Conservation (phyloP, 768 basidiomycete genomes). For the Pleurotus giganteus region DNA sequence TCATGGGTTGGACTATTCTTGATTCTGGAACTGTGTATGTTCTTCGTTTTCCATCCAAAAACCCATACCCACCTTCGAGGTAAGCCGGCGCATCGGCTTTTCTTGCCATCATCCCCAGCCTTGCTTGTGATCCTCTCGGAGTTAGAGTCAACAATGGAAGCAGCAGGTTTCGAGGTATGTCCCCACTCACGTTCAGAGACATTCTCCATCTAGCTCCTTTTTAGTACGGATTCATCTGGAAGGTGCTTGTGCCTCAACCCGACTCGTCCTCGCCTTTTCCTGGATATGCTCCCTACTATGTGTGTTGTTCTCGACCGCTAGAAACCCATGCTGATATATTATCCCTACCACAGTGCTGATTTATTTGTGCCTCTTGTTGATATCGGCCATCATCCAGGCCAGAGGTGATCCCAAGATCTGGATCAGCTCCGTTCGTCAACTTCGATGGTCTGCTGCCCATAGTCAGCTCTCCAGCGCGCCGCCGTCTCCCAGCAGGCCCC, state of each 20-base stretch:
- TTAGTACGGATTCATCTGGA: constrained; percentile 4
- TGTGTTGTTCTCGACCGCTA: constrained; percentile 24
- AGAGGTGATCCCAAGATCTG: constrained; percentile 50
- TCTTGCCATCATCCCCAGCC: constrained; percentile 34
- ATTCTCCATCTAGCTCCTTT: background rate
- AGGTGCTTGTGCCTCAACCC: constrained; percentile 49
- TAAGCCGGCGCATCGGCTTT: constrained; percentile 54
- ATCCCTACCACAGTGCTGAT: constrained; percentile 42
- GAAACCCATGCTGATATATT: constrained; percentile 4
- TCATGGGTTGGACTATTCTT: constrained; percentile 59
- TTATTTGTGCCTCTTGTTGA: constrained; percentile 52
- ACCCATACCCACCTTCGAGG: background rate
- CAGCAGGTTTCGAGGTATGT: background rate
- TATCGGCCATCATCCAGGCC: constrained; percentile 40
- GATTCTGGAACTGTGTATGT: constrained; percentile 58
- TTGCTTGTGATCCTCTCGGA: constrained; percentile 29
- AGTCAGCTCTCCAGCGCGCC: constrained; percentile 16
- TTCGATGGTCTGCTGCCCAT: constrained; percentile 31
- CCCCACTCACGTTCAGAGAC: background rate
- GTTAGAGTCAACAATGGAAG: background rate
- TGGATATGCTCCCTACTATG: constrained; percentile 47
- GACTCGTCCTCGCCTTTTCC: constrained; percentile 56
- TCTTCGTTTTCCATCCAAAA: background rate
- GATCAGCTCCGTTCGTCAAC: constrained; percentile 46
- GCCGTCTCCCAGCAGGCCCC: constrained; percentile 24